A percentile compares a stretch with the other conserved stretches of the same genome.
phyloP scores from a whole-genome alignment of 257 asterid genomes.

The Cinchona pubescens region DNA sequence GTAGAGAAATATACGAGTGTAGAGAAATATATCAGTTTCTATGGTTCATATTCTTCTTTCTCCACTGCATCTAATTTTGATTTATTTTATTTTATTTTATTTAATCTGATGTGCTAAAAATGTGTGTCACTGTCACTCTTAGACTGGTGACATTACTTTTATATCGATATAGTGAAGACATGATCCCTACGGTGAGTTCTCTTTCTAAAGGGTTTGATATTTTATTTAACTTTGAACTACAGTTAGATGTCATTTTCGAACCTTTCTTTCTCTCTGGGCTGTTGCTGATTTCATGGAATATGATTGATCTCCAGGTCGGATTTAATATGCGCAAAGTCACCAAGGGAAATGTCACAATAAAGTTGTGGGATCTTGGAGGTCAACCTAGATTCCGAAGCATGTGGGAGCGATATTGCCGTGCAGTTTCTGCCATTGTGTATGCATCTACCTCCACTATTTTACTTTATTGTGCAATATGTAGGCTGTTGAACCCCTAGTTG shows the following conservation, averaged over 20 bases:
- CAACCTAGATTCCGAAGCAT: constrained; percentile 95
- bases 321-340: constrained; percentile 96
- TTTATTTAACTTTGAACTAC: constrained; percentile 1
- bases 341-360: constrained; percentile 94
- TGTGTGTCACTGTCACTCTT: constrained; percentile 17
- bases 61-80: constrained; percentile 2
- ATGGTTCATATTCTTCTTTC: neutral
- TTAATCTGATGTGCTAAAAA: constrained; percentile 20
- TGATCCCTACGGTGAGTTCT: constrained; percentile 93
- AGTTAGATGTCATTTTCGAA: constrained; percentile 6
- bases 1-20: constrained; percentile 35
- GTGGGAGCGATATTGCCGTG: constrained; percentile 99
- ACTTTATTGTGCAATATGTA: neutral
- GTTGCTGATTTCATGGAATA: constrained; percentile 10
- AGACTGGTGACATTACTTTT: no score
- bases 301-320: constrained; percentile 65
- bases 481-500: neutral
- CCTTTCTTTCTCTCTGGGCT: neutral
- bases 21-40: neutral
- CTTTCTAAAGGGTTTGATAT: constrained; percentile 7
- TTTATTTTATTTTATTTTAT: constrained; percentile 6
- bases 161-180: constrained; percentile 98
- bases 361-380: constrained; percentile 99
- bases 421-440: constrained; percentile 98
- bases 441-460: constrained; percentile 20